Evolutionary conservation across 306 rosid species (phyloP), one percentile per base, ranked within the genome.

Genomic region (Cicer arietinum): DNA sequence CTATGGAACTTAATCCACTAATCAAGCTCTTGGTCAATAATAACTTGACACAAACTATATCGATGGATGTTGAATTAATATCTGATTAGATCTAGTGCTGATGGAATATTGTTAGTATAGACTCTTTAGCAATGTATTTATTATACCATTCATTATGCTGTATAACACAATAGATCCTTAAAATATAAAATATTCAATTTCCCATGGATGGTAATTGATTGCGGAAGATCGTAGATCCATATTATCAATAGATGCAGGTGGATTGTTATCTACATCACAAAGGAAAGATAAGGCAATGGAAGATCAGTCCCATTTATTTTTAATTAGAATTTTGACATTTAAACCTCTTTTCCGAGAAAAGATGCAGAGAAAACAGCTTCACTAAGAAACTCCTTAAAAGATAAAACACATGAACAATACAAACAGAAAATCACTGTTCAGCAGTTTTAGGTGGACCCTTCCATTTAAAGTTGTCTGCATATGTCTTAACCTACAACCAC

Each of bases 401-500:
- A 75, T 63, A 41, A 58, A 86, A 79, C 74, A 42, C 65, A 17
- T 45, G 58, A 79, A 67, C 71, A 77, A 57, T 65, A 53, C 41
- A 40, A 67, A 74, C 76, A 80, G 78, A 73, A 53, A 81, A 66
- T 87, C 88, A 89, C 18, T 63, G 80, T 81, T 77, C 84, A 42
- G 66, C 85, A 70, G 75, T 20, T 84, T 78, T 85, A 6, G 98
- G 96, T 7, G 42, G 91, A 53, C 97, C 99, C 90, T 94, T 94
- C 93, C 97, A 92, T 87, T 89, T 94, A 82, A 92, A 94, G 88
- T 94, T 94, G 81, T 94, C 99, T 2, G 99, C 93, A 79, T 94
- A 94, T 71, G 92, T 67, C 77, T 85, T 94, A 71, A 75, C 90
- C 99, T 92, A 83, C 82, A 85, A 79, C 37, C 71, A 41, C 43